Evolutionary conservation across 2,329 filamentous ascomycete species (phyloP), one percentile per base, ranked within the genome.

Genomic region (Capronia americana): DNA sequence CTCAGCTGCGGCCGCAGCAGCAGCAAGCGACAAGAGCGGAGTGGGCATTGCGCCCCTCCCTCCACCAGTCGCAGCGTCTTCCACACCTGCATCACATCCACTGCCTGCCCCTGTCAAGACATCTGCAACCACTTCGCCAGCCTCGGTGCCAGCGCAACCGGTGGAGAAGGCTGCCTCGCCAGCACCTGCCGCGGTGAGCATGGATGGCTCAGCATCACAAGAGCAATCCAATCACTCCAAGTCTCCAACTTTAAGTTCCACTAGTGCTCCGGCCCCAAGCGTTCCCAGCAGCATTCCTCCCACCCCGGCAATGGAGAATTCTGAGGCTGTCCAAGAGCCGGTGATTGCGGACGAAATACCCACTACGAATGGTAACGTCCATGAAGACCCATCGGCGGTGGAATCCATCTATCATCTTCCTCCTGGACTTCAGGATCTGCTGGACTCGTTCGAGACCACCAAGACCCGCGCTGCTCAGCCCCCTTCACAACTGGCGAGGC

Each of bases 341-440:
- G 64, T 71, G 54, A 70, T 74, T 41, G 64, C 75, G 82, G 78
- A 80, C 50, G 74, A 86, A 72, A 57, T 73, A 51, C 68, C 75
- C 38, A 66, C 70, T 11, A 82, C 83, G 5, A 87, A 88, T 70
- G 85, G 86, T 26, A 83, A 86, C 58, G 66, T 76, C 20, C 82
- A 83, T 72, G 80, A 80, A 58, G 82, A 83, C 34, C 73, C 74
- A 10, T 72, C 80, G n/a, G 80, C 81, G 23, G 89, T 92, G 67
- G 92, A 97, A 79, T 95, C 91, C 12, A 90, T 97, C 73, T 99
- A 94, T 78, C 93, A 98, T 77, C 86, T 99, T 44, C 95, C 95
- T 3, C 87, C 93, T 6, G 92, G 91, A 32, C 82, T 99, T 61
- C 91, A 93, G 74, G 95, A 99, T 76, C 84, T 99, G 38, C 87